Evolutionary conservation across 345 rosid species (phyloP), one percentile per base, ranked within the genome.

Genomic region (Erucastrum elatum): DNA sequence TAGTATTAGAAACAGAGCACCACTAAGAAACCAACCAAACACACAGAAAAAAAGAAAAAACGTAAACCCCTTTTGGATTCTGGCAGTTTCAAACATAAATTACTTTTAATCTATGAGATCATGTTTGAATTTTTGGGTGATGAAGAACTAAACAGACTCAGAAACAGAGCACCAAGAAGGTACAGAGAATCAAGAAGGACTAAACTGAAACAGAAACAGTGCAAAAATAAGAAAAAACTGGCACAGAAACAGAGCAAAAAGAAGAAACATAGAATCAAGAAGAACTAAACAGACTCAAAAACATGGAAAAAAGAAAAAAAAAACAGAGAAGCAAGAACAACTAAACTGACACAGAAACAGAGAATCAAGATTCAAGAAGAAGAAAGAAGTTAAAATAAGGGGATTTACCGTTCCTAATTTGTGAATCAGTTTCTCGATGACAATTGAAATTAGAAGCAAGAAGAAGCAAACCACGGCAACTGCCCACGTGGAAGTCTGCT

Each of bases 401-500:
- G 5, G 29, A 60, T 81, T 66, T 76, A 81, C 84, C 11, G 69
- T 13, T 76, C 84, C 84, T 66, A 66, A 2, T 76, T 65, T 81
- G 77, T 90, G 86, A 44, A 94, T 75, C 35, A 87, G 68, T 60
- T 86, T 80, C 63, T 94, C 94, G 3, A 91, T 83, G 13, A 86
- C 76, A 55, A 90, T 66, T 25, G 94, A 90, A 17, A 85, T 25
- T 0, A 78, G 58, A 59, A 91, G 89, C 74, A 94, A 71, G 76
- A 90, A 2, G 75, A 90, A 85, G 77, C 93, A 91, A 81, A 94
- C 90, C 1, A 87, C 82, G 0, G 98, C 94, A 3, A 94, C 87
- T 3, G 95, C 95, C 98, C 98, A 94, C 46, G 97, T 94, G 5
- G 97, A 86, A 2, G 98, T 91, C 39, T 56, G 79, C 72, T 89